Conservation (phyloP, 352 stramenopile genomes). For the Phytophthora litchii region DNA sequence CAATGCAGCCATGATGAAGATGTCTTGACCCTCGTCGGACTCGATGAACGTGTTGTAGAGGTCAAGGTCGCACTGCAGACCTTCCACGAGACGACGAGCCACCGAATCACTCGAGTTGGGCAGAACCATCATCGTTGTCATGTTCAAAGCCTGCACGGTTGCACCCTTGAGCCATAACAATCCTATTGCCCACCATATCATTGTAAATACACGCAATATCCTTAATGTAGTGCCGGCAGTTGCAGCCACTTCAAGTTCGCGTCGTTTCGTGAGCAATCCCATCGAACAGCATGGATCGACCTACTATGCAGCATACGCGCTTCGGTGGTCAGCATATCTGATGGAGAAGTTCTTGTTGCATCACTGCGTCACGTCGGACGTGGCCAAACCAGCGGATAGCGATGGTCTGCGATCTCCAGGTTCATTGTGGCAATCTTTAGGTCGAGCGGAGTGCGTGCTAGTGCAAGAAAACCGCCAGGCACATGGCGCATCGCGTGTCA, state of each 20-base stretch:
- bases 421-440: conserved; percentile 30
- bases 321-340: conserved; percentile 15
- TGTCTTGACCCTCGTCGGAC: conserved; percentile 64
- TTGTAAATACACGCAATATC: background rate
- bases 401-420: conserved; percentile 6
- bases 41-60: conserved; percentile 62
- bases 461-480: conserved; percentile 70
- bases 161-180: background rate
- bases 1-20: conserved; percentile 73
- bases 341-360: conserved; percentile 77
- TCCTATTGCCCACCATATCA: conserved; percentile 5
- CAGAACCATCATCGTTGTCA: conserved; percentile 3
- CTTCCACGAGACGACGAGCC: conserved; percentile 36
- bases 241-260: background rate
- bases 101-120: conserved; percentile 10
- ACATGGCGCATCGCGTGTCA: conserved; percentile 53
- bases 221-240: no score
- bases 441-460: conserved; percentile 60
- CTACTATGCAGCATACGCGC: conserved; percentile 15
- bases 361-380: conserved; percentile 68
- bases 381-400: conserved; percentile 12
- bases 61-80: conserved; percentile 50
- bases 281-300: conserved; percentile 3
- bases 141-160: conserved; percentile 16
- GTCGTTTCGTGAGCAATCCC: conserved; percentile 20